These are phyloP conservation scores for Diutina sp. DNA, from an alignment of 1,139 yeast genomes.

Conservation along the genomic window DNA sequence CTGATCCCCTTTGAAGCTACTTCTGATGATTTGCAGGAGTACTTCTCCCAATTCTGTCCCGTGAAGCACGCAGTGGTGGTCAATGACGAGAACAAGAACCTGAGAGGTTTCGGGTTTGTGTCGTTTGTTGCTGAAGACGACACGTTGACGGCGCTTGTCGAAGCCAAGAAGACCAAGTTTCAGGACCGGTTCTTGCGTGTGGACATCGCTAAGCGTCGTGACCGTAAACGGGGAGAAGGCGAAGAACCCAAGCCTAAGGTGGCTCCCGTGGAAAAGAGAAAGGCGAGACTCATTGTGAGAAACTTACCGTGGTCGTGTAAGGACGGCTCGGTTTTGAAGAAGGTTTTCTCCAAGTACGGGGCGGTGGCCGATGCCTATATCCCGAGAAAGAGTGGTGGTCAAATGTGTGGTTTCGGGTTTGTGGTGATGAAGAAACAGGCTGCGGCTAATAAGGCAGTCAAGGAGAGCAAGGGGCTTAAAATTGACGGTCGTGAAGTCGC, in stretches of 20 bases:
- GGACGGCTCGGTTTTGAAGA: conserved; percentile 58
- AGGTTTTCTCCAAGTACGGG: conserved; percentile 66
- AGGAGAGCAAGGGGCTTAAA: conserved; percentile 58
- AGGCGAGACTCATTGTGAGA: conserved; percentile 76
- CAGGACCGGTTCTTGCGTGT: conserved; percentile 57
- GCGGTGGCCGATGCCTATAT: conserved; percentile 82
- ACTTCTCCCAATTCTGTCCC: conserved; percentile 85
- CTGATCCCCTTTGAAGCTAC: conserved; percentile 74
- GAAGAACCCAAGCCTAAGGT: conserved; percentile 12
- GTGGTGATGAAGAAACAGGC: conserved; percentile 76
- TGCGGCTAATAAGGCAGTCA: conserved; percentile 74
- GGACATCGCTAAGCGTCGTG: conserved; percentile 88
- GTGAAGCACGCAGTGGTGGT: conserved; percentile 93
- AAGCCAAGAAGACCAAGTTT: conserved; percentile 55
- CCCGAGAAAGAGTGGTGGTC: conserved; percentile 80
- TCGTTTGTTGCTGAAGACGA: conserved; percentile 82
- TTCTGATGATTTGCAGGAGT: conserved; percentile 67
- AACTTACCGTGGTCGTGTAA: conserved; percentile 95
- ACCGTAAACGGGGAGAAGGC: conserved; percentile 29
- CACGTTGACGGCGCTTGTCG: conserved; percentile 60
- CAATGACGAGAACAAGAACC: conserved; percentile 56
- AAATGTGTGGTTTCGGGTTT: conserved; percentile 91
- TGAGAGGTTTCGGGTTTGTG: conserved; percentile 94
- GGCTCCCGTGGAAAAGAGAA: conserved; percentile 43
- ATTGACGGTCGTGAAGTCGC: conserved; percentile 89